Evolutionary conservation across 2,329 filamentous ascomycete genomes (phyloP), one percentile per base, ranked within the genome.

Genomic region (Aspergillus phoenicis): DNA sequence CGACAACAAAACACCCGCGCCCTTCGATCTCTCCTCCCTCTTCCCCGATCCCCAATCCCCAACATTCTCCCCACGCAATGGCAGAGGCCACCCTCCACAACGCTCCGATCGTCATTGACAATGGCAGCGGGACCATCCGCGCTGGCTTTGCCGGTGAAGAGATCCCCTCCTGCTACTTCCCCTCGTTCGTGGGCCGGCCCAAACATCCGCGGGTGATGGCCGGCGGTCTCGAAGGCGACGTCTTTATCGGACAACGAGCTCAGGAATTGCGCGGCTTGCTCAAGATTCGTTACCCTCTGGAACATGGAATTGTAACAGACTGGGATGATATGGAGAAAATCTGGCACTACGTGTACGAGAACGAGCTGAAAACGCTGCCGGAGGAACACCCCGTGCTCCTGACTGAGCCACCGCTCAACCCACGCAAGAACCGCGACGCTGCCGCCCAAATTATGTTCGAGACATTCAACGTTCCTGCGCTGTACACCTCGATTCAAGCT

Each of bases 291-390:
- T 98, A 98, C 76, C 95, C 95, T 48, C 82, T 99, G 58, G 95
- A 98, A 81, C 95, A 99, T 77, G 95, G 95, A 70, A 96, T 99
- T 71, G 95, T 99, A 65, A 99, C 95, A 69, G 93, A 99, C 78
- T 99, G 95, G 95, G 95, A 98, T 75, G 95, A 99, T 75, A 99
- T 99, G 95, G 95, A 99, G 83, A 89, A 92, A 81, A 99, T 99
- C 80, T 99, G 95, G 95, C 91, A 96, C 72, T 95, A 96, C 74
- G 93, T 99, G 57, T 99, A 98, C 77, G 91, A 91, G 60, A 94
- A 97, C 73, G 95, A 96, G 66, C 78, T 99, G 71, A 98, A 97
- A 83, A 97, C 94, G 53, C 84, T 97, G 74, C 97, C 93, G 78
- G 95, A 99, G 84, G 95, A 99, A 89, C 95, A 99, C 78, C 95